A percentile compares a stretch with the other conserved stretches of the same genome.
These are phyloP conservation scores for Xylaria digitata DNA, from an alignment of 2,329 filamentous ascomycete species.

Conservation along the genomic window DNA sequence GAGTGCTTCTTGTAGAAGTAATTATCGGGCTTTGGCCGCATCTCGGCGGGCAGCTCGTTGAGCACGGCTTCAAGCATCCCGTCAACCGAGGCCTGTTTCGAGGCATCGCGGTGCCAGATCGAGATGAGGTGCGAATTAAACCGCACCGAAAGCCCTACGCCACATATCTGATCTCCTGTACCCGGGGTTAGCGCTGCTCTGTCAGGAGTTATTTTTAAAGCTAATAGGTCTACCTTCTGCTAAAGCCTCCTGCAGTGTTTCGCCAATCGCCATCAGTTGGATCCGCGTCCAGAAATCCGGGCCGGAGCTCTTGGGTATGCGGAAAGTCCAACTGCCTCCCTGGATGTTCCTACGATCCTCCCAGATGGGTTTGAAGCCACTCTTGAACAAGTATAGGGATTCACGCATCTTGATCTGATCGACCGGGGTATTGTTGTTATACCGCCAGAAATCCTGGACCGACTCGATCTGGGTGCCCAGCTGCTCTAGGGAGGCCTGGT, in stretches of 20 bases:
- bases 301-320: conserved; percentile 79
- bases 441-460: conserved; percentile 86
- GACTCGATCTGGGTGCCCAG: conserved; percentile 77
- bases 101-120: conserved; percentile 91
- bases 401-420: conserved; percentile 81
- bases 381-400: conserved; percentile 82
- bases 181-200: conserved; percentile 11
- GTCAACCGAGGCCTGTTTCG: conserved; percentile 82
- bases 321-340: conserved; percentile 93
- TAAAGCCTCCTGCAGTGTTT: conserved; percentile 79
- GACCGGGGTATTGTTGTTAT: conserved; percentile 84
- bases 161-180: conserved; percentile 86
- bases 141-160: conserved; percentile 85
- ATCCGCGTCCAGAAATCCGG: conserved; percentile 85
- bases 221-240: conserved; percentile 67
- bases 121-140: conserved; percentile 91
- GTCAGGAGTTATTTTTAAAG: neutral
- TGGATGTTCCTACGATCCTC: conserved; percentile 87
- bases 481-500: conserved; percentile 69
- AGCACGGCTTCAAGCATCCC: conserved; percentile 78
- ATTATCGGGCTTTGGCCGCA: conserved; percentile 76
- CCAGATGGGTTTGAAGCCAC: conserved; percentile 81
- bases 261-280: conserved; percentile 83
- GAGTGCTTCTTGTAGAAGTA: conserved; percentile 92
- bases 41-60: conserved; percentile 76